Evolutionary conservation across 768 basidiomycete species (phyloP), one percentile per base, ranked within the genome.

Genomic region (Xerocomellus amylosporus): DNA sequence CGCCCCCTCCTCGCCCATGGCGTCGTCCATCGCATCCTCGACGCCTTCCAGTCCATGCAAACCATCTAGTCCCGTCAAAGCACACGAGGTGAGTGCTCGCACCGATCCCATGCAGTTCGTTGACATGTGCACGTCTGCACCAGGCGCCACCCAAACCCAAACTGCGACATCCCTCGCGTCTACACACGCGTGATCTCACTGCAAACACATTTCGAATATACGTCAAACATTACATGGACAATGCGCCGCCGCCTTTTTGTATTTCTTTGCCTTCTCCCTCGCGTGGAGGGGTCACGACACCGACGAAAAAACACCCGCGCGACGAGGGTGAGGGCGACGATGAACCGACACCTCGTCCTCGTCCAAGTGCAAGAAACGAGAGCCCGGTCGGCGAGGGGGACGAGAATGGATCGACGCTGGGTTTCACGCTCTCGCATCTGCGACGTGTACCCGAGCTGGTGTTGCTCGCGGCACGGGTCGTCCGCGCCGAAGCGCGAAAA

Each of bases 191-290:
- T 19, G 86, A 90, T 52, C 80, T 92, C 26, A 90, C 82, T 2
- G 79, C 75, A 4, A 86, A 86, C 55, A 86, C 83, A 0, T 88
- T 92, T 65, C 79, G 86, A 12, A 79, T 88, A 37, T 90, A 92
- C 60, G 59, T 92, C 55, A 89, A 88, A 59, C 85, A 90, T 59
- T 91, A 83, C 68, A 87, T 92, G 85, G 83, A 88, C 60, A 75
- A 84, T 61, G 77, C 76, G 0, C 72, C 36, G 46, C 63, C 47
- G 0, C 47, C 49, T 2, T 58, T 47, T 26, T 33, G 33, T n/a
- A 9, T 14, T 20, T 33, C 53, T 4, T 38, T n/a, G 2, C 12
- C 50, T 8, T 58, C 41, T 30, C 57, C 46, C n/a, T 28, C 52
- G 10, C 51, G 51, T 55, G 36, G 50, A 49, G 28, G 34, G 12